phyloP scores from a whole-genome alignment of 2,329 filamentous ascomycete genomes.

The Colletotrichum phormii region DNA sequence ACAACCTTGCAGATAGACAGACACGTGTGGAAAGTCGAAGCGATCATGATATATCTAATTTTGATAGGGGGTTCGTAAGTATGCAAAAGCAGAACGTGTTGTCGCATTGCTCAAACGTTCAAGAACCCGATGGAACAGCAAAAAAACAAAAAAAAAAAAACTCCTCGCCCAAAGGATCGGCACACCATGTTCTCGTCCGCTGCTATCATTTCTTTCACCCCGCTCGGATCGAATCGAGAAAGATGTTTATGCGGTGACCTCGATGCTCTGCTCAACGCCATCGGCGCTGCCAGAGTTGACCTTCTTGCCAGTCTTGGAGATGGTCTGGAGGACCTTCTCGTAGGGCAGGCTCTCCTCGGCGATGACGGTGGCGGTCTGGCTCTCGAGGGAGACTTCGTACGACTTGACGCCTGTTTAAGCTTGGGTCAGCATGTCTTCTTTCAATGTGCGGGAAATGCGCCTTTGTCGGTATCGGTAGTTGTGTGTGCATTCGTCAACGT shows the following conservation, averaged over 20 bases:
- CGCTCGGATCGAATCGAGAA: too few species aligned
- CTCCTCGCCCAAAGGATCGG: not conserved
- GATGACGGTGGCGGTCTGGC: slow-evolving; percentile 83
- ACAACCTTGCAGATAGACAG: not conserved
- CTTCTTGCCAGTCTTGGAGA: slow-evolving; percentile 95
- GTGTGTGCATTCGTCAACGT: too few species aligned
- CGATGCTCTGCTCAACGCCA: slow-evolving; percentile 67
- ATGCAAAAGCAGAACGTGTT: not conserved
- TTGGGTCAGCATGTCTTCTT: not conserved
- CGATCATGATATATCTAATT: not conserved
- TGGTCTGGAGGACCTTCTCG: slow-evolving; percentile 85
- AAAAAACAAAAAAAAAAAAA: not conserved
- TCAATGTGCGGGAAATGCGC: not conserved
- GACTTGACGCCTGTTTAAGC: slow-evolving; percentile 78
- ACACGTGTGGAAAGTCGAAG: not conserved
- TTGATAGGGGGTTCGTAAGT: not conserved
- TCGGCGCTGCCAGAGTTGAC: slow-evolving; percentile 82
- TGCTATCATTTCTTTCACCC: too few species aligned
- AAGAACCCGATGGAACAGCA: not conserved
- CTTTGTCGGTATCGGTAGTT: too few species aligned
- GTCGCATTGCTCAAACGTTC: not conserved
- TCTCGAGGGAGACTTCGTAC: slow-evolving; percentile 88
- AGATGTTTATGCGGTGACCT: slow-evolving; percentile 45
- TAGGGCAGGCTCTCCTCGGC: slow-evolving; percentile 78
- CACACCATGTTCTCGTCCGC: too few species aligned